These are phyloP conservation scores for Phytopythium ostracodes DNA, from an alignment of 352 stramenopile species.

Conservation along the genomic window DNA sequence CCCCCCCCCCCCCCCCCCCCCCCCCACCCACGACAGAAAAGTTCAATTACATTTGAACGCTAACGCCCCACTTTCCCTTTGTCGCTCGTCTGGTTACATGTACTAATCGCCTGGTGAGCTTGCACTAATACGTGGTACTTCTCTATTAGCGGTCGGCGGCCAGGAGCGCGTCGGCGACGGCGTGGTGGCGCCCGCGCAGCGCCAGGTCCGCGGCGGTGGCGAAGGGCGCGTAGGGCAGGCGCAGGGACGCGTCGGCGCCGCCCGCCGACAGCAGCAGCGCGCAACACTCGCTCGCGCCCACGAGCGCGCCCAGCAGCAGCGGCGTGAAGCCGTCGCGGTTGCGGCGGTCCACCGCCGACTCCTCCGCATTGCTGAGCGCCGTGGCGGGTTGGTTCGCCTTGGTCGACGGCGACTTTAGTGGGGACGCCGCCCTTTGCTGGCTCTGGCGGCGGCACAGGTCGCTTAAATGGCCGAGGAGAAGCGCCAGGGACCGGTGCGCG, in stretches of 20 bases:
- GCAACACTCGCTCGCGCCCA: conserved; percentile 8
- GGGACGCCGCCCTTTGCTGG: not conserved
- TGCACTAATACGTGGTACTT: not conserved
- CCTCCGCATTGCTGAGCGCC: too few relatives aligned
- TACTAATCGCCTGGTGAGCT: not conserved
- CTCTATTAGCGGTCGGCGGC: not conserved
- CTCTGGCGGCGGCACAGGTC: not conserved
- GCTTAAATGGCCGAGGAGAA: conserved; percentile 1
- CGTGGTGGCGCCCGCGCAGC: conserved; percentile 10
- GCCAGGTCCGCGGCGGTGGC: conserved; percentile 15
- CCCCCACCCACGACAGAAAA: too few relatives aligned
- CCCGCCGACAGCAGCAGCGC: conserved; percentile 8
- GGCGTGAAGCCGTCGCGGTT: conserved; percentile 14
- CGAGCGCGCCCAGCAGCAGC: conserved; percentile 9
- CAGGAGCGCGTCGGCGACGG: not conserved
- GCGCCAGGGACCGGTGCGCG: not conserved
- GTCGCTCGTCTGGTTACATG: too few relatives aligned
- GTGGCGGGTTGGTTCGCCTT: too few relatives aligned
- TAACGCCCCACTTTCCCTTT: too few relatives aligned
- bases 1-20: too few relatives aligned
- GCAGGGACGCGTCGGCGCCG: conserved; percentile 9
- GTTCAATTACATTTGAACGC: too few relatives aligned
- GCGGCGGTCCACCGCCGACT: conserved; percentile 5
- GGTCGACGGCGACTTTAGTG: not conserved
- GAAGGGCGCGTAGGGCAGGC: conserved; percentile 9